phyloP scores from a whole-genome alignment of 2,329 filamentous ascomycete genomes.

The Achaetomium macrosporum region DNA sequence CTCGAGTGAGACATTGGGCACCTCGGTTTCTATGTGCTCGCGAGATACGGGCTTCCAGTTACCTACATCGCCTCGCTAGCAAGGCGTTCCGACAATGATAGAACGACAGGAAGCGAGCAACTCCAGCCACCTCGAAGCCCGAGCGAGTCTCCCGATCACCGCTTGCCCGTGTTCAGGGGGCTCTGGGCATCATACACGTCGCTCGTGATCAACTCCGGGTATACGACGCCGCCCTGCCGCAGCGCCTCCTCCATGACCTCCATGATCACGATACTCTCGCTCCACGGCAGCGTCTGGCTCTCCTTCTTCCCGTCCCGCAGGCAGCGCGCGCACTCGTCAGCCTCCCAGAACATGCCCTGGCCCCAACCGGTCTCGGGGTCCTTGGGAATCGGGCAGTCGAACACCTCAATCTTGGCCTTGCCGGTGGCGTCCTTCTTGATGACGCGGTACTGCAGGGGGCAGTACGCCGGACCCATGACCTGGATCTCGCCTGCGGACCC shows the following conservation, averaged over 20 bases:
- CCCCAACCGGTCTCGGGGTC: conserved; percentile 51
- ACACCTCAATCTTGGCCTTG: conserved; percentile 41
- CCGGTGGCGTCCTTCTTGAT: conserved; percentile 48
- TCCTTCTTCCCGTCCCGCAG: conserved; percentile 71
- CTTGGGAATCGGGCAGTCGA: conserved; percentile 49
- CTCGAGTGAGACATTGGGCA: too few species aligned
- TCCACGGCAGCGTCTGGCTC: conserved; percentile 62
- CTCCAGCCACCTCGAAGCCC: not conserved
- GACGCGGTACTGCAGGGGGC: conserved; percentile 60
- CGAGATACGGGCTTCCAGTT: not conserved
- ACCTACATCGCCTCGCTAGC: too few species aligned
- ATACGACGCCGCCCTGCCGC: conserved; percentile 47
- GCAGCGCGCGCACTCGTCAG: conserved; percentile 37
- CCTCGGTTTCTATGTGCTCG: too few species aligned
- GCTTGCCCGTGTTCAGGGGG: conserved; percentile 53
- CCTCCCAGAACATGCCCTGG: conserved; percentile 70
- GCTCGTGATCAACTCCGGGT: conserved; percentile 51
- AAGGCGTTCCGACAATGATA: not conserved
- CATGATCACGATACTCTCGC: conserved; percentile 82
- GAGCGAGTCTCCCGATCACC: conserved; percentile 11
- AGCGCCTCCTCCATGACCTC: conserved; percentile 57
- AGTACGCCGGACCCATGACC: conserved; percentile 65
- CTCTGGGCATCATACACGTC: conserved; percentile 55
- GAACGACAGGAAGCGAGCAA: not conserved
- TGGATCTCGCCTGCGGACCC: conserved; percentile 78